Evolutionary conservation across 2,329 filamentous ascomycete species (phyloP), one percentile per base, ranked within the genome.

Genomic region (Paramyrothecium roridum): DNA sequence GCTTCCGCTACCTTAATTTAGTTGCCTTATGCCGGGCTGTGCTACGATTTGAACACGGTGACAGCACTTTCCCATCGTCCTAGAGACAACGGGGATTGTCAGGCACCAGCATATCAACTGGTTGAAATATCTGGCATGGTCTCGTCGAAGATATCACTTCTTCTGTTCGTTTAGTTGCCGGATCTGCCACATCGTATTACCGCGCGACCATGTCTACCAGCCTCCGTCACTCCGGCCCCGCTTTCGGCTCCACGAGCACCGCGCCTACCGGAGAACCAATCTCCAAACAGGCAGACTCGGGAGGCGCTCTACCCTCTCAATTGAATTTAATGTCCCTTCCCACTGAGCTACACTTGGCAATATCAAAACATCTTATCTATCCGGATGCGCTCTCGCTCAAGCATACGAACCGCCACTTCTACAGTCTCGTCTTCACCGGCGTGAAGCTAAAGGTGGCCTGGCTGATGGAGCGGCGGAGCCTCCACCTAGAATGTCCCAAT

Each of bases 341-440:
- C 2, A 76, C 83, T 1, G 88, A 91, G 63, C 76, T 90, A n/a
- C 87, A 89, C 61, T 67, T 87, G 1, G 76, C 83, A 51, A 85
- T 90, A 54, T 75, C 82, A 33, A 67, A 76, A 12, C 74, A 82
- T 53, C 82, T 90, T 56, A 80, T 80, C 33, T 90, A 90, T 58
- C 88, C 88, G 0, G 87, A 91, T 58, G 87, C 88, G 0, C 77
- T 90, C 1, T 87, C 86, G 0, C 73, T 90, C 17, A 90, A 90
- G 64, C 86, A 90, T 66, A 82, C 82, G 20, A 85, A 74, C 64
- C 78, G 79, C 56, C 78, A 88, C 64, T 86, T 90, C 67, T 86
- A 85, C 71, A 63, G 69, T 50, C 70, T 89, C 2, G 85, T 90
- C 57, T 79, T 86, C 67, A 90, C 87, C 1, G 85, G 84, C 37